Base-by-base conservation (phyloP, 1,139 yeast species). In the Yamadazyma pseudoaaseri region DNA sequence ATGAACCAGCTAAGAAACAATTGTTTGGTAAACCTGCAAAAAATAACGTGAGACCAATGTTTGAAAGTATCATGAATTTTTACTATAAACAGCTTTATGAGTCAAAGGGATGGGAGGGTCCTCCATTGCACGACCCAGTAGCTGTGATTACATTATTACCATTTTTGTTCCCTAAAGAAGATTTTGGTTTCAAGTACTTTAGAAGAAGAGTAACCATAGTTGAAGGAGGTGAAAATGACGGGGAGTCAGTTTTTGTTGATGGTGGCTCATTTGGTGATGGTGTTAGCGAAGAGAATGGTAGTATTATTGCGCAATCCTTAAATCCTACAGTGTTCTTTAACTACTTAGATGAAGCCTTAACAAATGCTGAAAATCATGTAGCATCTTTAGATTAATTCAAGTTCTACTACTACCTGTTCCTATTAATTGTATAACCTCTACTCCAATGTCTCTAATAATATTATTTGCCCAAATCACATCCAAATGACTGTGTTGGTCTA, bases 91-190 rank as follows among this genome's bases (percentile, higher is more conserved):
- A 37, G 15, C 29, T 39, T 30, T 39, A 37, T 24, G 51, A 40
- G 3, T 47, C 55, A 3, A 29, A 35, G n/a, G 39, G 39, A 7
- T 39, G 40, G 30, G 24, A 25, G 3, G 94, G 95, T 0, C 92
- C 95, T 1, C 90, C 94, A 1, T 70, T 86, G 1, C 95, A 87
- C 55, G 95, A 86, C 51, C 94, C 95, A 0, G 59, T 85, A 29
- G 86, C 95, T 0, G 64, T 85, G 3, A 79, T 73, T 33, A 76
- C 76, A 1, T 51, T 84, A 16, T 54, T 84, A 28, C 77, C 81
- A 3, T 33, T 60, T 24, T 47, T 72, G 20, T 60, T 62, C 26
- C 57, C 61, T 10, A 43, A 48, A 21, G 52, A 58, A 47, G 39
- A 47, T n/a, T 48, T 61, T 26, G 45, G 52, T 9, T 68, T 60